Conservation (phyloP, 306 rosid genomes). For the Ormosia emarginata region DNA sequence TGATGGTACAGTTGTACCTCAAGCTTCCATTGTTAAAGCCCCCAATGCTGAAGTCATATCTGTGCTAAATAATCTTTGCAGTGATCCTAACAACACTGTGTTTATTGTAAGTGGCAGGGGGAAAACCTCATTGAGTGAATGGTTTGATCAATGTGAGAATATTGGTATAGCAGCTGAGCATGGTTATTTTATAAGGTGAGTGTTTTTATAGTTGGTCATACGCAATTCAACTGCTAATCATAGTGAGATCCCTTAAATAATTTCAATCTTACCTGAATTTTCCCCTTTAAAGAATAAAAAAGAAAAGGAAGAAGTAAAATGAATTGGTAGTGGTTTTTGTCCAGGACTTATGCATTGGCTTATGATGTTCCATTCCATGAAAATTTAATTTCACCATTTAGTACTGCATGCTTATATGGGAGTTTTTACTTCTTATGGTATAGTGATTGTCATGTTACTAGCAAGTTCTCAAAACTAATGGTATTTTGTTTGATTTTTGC, state of each 20-base stretch:
- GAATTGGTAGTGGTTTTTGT: neutral
- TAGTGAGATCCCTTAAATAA: neutral
- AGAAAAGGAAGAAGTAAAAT: neutral
- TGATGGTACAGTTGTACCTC: constrained; percentile 81
- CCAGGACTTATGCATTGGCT: neutral
- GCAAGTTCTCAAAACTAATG: neutral
- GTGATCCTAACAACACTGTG: constrained; percentile 64
- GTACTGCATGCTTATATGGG: neutral
- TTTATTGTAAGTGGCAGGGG: constrained; percentile 89
- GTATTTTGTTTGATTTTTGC: constrained; percentile 9
- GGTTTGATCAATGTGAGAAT: constrained; percentile 70
- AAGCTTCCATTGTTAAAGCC: constrained; percentile 50
- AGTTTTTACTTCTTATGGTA: neutral
- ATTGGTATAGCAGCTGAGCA: constrained; percentile 97
- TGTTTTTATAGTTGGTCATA: neutral
- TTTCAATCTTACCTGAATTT: neutral
- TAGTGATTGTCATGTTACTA: neutral
- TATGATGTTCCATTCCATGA: neutral
- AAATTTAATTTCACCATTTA: neutral
- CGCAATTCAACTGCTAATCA: neutral
- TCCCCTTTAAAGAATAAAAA: neutral
- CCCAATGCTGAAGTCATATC: constrained; percentile 65
- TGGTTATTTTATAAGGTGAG: constrained; percentile 76
- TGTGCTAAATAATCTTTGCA: constrained; percentile 64
- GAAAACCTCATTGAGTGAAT: constrained; percentile 51